Conservation (phyloP, 371 early-diverging fungal genomes). For the Nematocida sp. region DNA sequence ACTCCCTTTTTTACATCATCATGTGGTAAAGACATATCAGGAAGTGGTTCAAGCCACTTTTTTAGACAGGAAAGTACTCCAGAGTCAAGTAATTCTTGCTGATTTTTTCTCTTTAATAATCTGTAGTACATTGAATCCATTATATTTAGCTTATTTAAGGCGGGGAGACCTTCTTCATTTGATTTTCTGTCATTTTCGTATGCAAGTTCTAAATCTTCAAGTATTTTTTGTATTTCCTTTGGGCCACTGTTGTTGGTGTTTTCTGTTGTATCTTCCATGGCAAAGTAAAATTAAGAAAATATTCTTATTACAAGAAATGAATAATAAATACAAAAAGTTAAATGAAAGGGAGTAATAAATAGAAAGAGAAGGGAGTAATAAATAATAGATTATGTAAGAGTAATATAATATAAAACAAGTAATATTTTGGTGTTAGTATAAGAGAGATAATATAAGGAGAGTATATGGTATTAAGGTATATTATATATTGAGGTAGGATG, state of each 20-base stretch:
- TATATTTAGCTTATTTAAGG: constrained; percentile 76
- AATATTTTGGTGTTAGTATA: too few species aligned
- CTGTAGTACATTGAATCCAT: constrained; percentile 74
- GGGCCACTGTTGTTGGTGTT: neutral
- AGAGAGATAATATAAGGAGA: too few species aligned
- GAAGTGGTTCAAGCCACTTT: constrained; percentile 88
- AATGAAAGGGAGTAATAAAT: too few species aligned
- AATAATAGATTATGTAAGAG: too few species aligned
- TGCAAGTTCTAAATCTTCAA: constrained; percentile 30
- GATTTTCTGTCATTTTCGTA: constrained; percentile 19
- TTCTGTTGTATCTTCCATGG: constrained; percentile 21
- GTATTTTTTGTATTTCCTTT: constrained; percentile 27
- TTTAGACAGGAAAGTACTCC: constrained; percentile 80
- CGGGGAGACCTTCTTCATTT: constrained; percentile 55
- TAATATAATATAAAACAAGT: too few species aligned
- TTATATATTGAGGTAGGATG: too few species aligned
- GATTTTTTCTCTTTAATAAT: constrained; percentile 73
- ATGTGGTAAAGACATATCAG: constrained; percentile 85
- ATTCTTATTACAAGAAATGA: neutral
- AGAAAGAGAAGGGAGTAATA: too few species aligned
- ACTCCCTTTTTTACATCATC: constrained; percentile 81
- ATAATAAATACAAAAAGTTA: neutral
- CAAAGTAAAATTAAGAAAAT: neutral
- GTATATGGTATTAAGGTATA: too few species aligned
- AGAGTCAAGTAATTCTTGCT: constrained; percentile 74